phyloP scores from a whole-genome alignment of 176 grass and related monocot species.

The Typha latifolia region DNA sequence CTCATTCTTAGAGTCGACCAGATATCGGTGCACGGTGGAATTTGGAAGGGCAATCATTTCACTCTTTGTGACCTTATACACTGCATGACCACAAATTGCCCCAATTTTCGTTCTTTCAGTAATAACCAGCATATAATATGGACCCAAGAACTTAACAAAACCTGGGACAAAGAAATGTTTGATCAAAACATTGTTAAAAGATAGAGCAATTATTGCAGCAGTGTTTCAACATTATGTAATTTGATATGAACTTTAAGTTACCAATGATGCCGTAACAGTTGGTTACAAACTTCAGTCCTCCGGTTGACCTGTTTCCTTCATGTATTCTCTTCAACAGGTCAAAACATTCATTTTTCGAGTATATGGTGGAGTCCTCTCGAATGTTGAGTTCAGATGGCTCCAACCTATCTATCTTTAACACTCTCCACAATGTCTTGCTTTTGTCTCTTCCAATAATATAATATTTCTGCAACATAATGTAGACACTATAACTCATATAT shows the following conservation, averaged over 20 bases:
- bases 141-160: conserved; percentile 82
- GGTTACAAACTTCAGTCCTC: conserved; percentile 22
- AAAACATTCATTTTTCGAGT: conserved; percentile 20
- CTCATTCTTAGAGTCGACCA: conserved; percentile 14
- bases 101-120: conserved; percentile 71
- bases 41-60: conserved; percentile 31
- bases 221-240: too few relatives aligned
- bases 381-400: conserved; percentile 15
- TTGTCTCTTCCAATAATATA: conserved; percentile 20
- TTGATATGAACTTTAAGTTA: not conserved
- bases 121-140: conserved; percentile 91
- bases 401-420: conserved; percentile 18
- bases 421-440: conserved; percentile 5
- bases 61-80: conserved; percentile 70
- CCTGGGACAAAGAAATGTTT: conserved; percentile 28
- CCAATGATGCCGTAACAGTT: conserved; percentile 24
- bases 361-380: conserved; percentile 8
- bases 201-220: too few relatives aligned
- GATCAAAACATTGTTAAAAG: too few relatives aligned
- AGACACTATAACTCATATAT: not conserved
- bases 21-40: not conserved
- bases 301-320: conserved; percentile 10
- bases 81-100: conserved; percentile 64
- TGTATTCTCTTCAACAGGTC: conserved; percentile 17
- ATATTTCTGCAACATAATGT: conserved; percentile 10